phyloP scores from a whole-genome alignment of 805 yeast genomes.

The Priceomyces fermenticarens region DNA sequence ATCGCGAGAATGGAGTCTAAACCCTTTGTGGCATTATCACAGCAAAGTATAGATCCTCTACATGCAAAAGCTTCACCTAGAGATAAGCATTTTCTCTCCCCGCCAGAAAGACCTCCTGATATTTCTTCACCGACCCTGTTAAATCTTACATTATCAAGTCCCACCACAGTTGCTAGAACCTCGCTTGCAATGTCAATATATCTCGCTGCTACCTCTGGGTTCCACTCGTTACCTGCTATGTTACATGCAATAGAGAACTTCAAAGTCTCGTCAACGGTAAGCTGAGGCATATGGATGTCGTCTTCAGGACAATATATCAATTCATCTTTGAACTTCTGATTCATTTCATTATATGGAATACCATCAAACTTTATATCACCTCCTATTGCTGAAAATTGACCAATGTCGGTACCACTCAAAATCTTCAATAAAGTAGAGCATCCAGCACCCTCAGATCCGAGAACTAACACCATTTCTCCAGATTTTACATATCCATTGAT shows the following conservation, averaged over 20 bases:
- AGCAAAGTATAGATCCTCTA: conserved; percentile 31
- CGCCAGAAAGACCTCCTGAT: conserved; percentile 70
- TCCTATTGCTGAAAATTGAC: conserved; percentile 19
- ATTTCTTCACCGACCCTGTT: conserved; percentile 31
- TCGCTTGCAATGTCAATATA: conserved; percentile 37
- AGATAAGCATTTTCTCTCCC: conserved; percentile 71
- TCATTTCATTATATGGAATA: conserved; percentile 56
- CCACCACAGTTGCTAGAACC: conserved; percentile 27
- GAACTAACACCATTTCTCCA: conserved; percentile 67
- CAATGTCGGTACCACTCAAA: conserved; percentile 22
- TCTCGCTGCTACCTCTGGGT: conserved; percentile 44
- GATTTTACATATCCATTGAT: conserved; percentile 46
- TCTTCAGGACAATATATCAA: conserved; percentile 58
- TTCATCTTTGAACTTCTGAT: conserved; percentile 54
- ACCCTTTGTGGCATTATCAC: conserved; percentile 34
- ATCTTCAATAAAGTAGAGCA: conserved; percentile 25
- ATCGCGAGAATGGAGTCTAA: conserved; percentile 31
- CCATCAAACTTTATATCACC: conserved; percentile 57
- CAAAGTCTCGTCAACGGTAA: conserved; percentile 72
- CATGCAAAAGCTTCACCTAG: conserved; percentile 63
- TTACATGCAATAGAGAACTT: conserved; percentile 67
- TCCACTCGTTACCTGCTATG: conserved; percentile 56
- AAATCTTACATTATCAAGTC: conserved; percentile 25
- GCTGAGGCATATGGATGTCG: conserved; percentile 73
- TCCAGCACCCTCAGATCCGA: conserved; percentile 46